Conservation (phyloP, 83 land plant species). For the Larix sibirica region DNA sequence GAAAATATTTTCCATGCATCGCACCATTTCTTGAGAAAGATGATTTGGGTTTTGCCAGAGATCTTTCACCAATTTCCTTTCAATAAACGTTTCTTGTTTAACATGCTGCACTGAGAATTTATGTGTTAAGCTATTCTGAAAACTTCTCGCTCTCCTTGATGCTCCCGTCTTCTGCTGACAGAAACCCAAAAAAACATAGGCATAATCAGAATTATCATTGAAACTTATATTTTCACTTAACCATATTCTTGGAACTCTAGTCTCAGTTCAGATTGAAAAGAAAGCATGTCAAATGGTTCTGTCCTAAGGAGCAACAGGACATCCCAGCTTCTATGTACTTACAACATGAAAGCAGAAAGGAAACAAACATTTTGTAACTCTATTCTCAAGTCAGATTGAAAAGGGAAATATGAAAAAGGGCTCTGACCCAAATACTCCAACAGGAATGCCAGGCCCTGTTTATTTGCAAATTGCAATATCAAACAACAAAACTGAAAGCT, state of each 20-base stretch:
- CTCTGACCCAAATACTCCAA: not conserved
- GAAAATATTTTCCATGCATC: constrained; percentile 78
- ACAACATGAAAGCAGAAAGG: not conserved
- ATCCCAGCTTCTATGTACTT: not conserved
- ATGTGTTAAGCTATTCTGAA: not conserved
- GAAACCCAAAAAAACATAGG: not conserved
- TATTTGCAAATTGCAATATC: not conserved
- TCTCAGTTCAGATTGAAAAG: not conserved
- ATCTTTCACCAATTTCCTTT: constrained; percentile 9
- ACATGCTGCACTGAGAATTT: not conserved
- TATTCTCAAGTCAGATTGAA: not conserved
- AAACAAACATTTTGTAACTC: not conserved
- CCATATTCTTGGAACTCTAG: not conserved
- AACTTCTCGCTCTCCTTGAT: not conserved
- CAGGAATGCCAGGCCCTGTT: not conserved
- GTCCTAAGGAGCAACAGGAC: not conserved
- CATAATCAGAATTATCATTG: not conserved
- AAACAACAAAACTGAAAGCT: not conserved
- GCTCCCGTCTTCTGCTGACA: not conserved
- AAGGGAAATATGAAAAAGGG: not conserved
- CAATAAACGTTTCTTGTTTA: constrained; percentile 2
- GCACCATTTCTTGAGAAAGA: constrained; percentile 85
- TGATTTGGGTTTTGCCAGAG: constrained; percentile 61
- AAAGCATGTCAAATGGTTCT: not conserved
- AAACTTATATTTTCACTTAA: not conserved